Evolutionary conservation across 1,139 yeast species (phyloP), one percentile per base, ranked within the genome.

Genomic region (Geotrichum phurueaensis): DNA sequence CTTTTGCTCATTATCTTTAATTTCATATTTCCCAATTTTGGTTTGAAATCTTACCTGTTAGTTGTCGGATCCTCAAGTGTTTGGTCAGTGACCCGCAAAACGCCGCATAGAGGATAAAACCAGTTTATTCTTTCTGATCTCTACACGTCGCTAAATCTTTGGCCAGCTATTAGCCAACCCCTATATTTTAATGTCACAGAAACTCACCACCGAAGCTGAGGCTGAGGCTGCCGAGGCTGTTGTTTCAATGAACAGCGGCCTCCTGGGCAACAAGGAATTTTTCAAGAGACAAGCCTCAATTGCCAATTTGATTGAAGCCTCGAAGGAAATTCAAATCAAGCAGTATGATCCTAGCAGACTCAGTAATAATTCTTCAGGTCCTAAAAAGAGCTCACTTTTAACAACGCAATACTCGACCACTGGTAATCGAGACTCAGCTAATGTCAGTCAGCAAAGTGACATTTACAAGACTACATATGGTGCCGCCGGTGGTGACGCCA

Each of bases 151-250:
- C 18, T n/a, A 36, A 36, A n/a, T 36, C 39, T 33, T 33, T 33
- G 39, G 39, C 18, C 3, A 36, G 31, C 9, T 27, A 27, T 4
- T 10, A 27, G 9, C 31, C 43, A 15, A 13, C 43, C 13, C 6
- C 3, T n/a, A 15, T 10, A 36, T 13, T 12, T n/a, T 15, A 36
- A 36, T 36, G 43, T 36, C 43, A n/a, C 43, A 36, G 6, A 36
- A 36, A n/a, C 43, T 6, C 43, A 36, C 59, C 12, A 56, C 62
- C 12, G 45, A 53, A 53, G 63, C 61, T 9, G 63, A 61, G 49
- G 52, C 63, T 4, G 63, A 61, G 43, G 63, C 63, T 1, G 63
- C 63, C 22, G 61, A 61, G 27, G 63, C 61, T 18, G 63, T 61
- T 29, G 63, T 57, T 7, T 59, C 63, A 13, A 61, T 61, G 63